Evolutionary conservation across 2,329 filamentous ascomycete species (phyloP), one percentile per base, ranked within the genome.

Genomic region (Neoarthrinium moseri): DNA sequence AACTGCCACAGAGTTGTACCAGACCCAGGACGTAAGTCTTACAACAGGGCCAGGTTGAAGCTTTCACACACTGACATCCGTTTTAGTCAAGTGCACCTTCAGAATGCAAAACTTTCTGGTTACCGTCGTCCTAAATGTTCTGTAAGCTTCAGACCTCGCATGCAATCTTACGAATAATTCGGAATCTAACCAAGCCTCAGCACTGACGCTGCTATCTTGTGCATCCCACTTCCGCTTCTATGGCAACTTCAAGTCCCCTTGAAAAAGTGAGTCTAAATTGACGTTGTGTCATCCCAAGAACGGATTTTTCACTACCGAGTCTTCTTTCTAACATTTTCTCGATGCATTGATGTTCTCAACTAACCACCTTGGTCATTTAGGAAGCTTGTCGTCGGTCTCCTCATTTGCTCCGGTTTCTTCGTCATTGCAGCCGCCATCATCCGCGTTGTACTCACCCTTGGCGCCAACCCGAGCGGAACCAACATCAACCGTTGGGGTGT

Each of bases 401-500:
- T 48, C 22, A 41, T 48, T 17, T 45, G 41, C 8, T 48, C 46
- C 20, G 46, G 46, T 32, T 41, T 48, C 26, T 48, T 48, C 42
- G 46, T 48, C 41, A 48, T 48, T 13, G 29, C 30, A 37, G 46
- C 46, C 13, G 46, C 46, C 24, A 24, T 48, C 10, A 45, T 45
- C 20, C 46, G 46, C 15, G 36, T 37, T 35, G 30, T 45, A 4
- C 35, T 48, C 29, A 48, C 46, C 12, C 30, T 48, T 29, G 27
- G 41, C 18, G 35, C 46, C n/a, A 41, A 45, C 22, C 54, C 52
- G 13, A 51, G 46, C 7, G 49, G 49, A 7, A 35, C 50, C 4
- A 56, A 51, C 27, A 56, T 56, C 43, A 56, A 56, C 44, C 51
- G 54, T 2, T 56, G 54, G 51, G 54, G 52, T 23, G 49, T 56